Percentiles rank a stretch among this genome's conserved stretches.
These are phyloP conservation scores for Geotrichum europaeum DNA, from an alignment of 1,139 yeast genomes.

Conservation along the genomic window DNA sequence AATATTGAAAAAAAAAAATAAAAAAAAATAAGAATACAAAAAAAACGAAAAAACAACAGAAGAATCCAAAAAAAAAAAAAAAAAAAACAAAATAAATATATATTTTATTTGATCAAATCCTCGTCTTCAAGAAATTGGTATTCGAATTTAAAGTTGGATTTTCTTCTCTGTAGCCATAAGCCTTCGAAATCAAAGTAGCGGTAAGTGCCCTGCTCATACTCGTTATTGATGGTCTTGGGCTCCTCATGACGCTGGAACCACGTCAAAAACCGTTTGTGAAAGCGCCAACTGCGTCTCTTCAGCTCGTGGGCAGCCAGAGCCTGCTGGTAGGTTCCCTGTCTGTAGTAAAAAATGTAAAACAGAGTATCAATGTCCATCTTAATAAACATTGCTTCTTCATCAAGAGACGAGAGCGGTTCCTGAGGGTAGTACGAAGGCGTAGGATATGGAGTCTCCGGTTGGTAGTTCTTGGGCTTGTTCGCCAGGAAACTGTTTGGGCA, in stretches of 20 bases:
- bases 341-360: conserved; percentile 86
- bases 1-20: not conserved
- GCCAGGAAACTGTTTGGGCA: conserved; percentile 94
- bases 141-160: conserved; percentile 59
- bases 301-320: conserved; percentile 82
- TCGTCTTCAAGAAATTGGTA: conserved; percentile 42
- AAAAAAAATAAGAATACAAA: not conserved
- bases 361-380: conserved; percentile 84
- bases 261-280: conserved; percentile 65
- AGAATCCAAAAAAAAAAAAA: not conserved
- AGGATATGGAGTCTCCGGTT: conserved; percentile 82
- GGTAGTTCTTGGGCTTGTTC: conserved; percentile 70
- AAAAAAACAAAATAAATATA: not conserved
- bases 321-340: conserved; percentile 64
- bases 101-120: conserved; percentile 2
- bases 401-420: conserved; percentile 54
- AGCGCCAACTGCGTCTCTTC: conserved; percentile 79
- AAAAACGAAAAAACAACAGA: not conserved
- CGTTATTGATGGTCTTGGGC: conserved; percentile 44
- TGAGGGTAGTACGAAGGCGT: conserved; percentile 89
- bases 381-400: conserved; percentile 45
- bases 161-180: conserved; percentile 81
- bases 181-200: conserved; percentile 90
- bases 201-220: conserved; percentile 49
- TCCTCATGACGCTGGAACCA: conserved; percentile 75